Evolutionary conservation across 345 rosid genomes (phyloP).

Genomic region (Lumnitzera racemosa): DNA sequence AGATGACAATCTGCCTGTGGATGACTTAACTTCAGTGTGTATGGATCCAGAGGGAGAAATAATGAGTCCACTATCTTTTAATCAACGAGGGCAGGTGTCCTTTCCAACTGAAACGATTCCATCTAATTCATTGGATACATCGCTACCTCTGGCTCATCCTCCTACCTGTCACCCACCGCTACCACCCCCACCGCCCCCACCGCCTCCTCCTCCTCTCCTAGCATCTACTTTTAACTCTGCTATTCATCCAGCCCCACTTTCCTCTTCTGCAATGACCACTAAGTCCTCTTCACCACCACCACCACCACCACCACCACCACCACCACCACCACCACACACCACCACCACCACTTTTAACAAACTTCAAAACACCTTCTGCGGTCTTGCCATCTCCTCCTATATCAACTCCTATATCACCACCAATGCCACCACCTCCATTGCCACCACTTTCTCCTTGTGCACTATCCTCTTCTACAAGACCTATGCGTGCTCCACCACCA

Average conservation of each 20-base stretch:
- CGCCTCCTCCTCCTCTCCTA: conserved; percentile 19
- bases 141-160: conserved; percentile 14
- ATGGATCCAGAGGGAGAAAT: conserved; percentile 26
- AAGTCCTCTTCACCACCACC: conserved; percentile 14
- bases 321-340: conserved; percentile 23
- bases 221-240: conserved; percentile 3
- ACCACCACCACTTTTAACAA: conserved; percentile 12
- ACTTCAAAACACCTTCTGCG: conserved; percentile 2
- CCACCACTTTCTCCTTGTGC: conserved; percentile 8
- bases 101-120: conserved; percentile 20
- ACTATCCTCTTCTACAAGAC: background rate
- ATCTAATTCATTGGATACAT: conserved; percentile 22
- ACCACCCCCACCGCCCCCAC: conserved; percentile 19
- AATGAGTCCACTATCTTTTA: conserved; percentile 17
- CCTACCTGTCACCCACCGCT: conserved; percentile 2
- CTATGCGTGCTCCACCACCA: conserved; percentile 8
- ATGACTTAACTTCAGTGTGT: conserved; percentile 27
- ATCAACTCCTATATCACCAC: background rate
- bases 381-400: conserved; percentile 1
- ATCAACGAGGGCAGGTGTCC: conserved; percentile 16
- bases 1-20: conserved; percentile 27
- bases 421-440: background rate
- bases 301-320: conserved; percentile 24
- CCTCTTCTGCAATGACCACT: background rate
- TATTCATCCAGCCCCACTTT: conserved; percentile 5